These are phyloP conservation scores for Cystobasidiaceae sp. DNA, from an alignment of 1,284 basidiomycete species.

Conservation along the genomic window DNA sequence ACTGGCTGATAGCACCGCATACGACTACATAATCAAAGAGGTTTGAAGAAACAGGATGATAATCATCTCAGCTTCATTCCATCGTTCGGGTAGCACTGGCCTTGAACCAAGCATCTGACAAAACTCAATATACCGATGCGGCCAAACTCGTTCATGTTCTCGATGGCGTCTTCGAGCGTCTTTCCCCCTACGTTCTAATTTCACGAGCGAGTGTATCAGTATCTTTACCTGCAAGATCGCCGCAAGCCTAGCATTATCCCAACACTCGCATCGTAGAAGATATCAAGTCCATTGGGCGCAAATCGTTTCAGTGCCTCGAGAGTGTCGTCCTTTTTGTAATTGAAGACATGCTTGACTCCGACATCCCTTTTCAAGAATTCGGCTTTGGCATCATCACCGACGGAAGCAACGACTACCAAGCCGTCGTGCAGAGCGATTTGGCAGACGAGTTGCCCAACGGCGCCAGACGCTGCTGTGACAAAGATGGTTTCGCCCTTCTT, in stretches of 20 bases:
- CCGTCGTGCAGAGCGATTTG: slow-evolving; percentile 32
- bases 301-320: slow-evolving; percentile 45
- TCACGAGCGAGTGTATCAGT: neutral
- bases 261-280: slow-evolving; percentile 33
- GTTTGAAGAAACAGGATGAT: too few relatives aligned
- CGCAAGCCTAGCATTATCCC: neutral
- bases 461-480: slow-evolving; percentile 43
- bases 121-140: slow-evolving; percentile 18
- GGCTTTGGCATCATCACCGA: slow-evolving; percentile 58
- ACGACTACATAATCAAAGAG: too few relatives aligned
- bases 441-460: slow-evolving; percentile 40
- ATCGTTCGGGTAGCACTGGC: too few relatives aligned
- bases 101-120: too few relatives aligned
- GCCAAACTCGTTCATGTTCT: slow-evolving; percentile 27
- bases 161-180: slow-evolving; percentile 35
- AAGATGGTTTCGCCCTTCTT: slow-evolving; percentile 77
- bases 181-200: slow-evolving; percentile 34
- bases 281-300: slow-evolving; percentile 27
- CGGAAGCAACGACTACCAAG: slow-evolving; percentile 68
- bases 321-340: slow-evolving; percentile 68
- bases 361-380: slow-evolving; percentile 67
- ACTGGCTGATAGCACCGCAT: slow-evolving; percentile 29
- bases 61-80: too few relatives aligned
- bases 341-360: slow-evolving; percentile 73
- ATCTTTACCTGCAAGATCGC: neutral